Percentiles rank a stretch among this genome's conserved stretches.
Conservation (phyloP, 192 early-diverging fungal species). For the Diversispora eburnea region DNA sequence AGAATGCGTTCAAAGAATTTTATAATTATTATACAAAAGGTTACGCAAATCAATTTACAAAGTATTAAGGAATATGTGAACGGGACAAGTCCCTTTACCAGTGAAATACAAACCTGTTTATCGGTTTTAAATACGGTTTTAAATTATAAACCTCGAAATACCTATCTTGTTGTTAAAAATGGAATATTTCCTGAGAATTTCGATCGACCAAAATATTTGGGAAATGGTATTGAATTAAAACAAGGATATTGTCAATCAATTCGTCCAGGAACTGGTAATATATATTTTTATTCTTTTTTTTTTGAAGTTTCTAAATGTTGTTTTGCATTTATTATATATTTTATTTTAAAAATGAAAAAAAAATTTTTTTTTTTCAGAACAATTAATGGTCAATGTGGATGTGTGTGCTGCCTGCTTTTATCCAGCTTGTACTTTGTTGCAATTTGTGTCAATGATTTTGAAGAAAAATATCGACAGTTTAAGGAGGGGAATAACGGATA, state of each 20-base stretch:
- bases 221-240: conserved; percentile 3
- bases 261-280: background rate
- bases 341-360: too few relatives aligned
- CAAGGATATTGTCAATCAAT: conserved; percentile 16
- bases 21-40: conserved; percentile 5
- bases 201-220: background rate
- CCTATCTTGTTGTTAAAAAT: background rate
- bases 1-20: background rate
- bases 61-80: background rate
- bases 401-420: conserved; percentile 7
- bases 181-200: conserved; percentile 6
- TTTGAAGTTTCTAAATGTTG: background rate
- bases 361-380: conserved; percentile 4
- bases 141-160: conserved; percentile 13
- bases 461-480: background rate
- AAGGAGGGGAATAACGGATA: background rate
- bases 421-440: background rate
- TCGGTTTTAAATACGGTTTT: conserved; percentile 10
- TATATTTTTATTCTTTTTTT: background rate
- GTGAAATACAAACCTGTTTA: conserved; percentile 2
- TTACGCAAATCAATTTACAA: background rate
- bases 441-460: background rate
- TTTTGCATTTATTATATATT: background rate
- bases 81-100: background rate
- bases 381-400: conserved; percentile 20